Percentiles rank a stretch among this genome's conserved stretches.
Evolutionary conservation across 306 rosid species (phyloP).

Genomic region (Cicer chorassanicum): DNA sequence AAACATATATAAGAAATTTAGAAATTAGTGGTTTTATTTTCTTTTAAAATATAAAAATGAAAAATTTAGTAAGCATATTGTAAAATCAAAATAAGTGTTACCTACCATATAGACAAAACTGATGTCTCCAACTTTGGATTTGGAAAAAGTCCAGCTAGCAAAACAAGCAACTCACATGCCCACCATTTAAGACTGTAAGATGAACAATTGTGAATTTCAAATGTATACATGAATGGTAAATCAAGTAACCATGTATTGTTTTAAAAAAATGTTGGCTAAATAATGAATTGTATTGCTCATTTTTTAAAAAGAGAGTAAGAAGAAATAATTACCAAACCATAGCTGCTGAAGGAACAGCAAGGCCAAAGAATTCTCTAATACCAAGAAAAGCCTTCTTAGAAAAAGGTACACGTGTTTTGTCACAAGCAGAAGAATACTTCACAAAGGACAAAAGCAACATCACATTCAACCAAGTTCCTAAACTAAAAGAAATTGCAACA

Average conservation of each 20-base stretch:
- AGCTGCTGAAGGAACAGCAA: conserved; percentile 68
- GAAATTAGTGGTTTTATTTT: conserved; percentile 11
- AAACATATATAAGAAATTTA: not conserved
- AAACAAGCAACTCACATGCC: conserved; percentile 65
- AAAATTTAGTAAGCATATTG: not conserved
- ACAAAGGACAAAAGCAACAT: conserved; percentile 45
- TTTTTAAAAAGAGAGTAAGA: not conserved
- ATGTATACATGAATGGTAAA: too few species aligned
- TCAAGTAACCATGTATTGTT: too few species aligned
- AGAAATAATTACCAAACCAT: conserved; percentile 65
- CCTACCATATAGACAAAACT: conserved; percentile 80
- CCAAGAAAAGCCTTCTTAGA: conserved; percentile 47
- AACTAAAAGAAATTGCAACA: conserved; percentile 58
- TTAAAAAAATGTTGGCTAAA: too few species aligned
- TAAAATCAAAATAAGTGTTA: conserved; percentile 38
- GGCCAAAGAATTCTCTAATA: conserved; percentile 48
- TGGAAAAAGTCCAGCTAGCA: conserved; percentile 65
- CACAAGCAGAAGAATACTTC: conserved; percentile 55
- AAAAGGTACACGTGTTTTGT: conserved; percentile 50
- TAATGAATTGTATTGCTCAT: too few species aligned
- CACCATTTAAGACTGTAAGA: conserved; percentile 67
- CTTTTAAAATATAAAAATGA: not conserved
- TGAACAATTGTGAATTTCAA: not conserved
- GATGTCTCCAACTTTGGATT: conserved; percentile 73
- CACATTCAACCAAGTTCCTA: conserved; percentile 64